Evolutionary conservation across 2,329 filamentous ascomycete genomes (phyloP), one percentile per base, ranked within the genome.

Genomic region (Gnomoniopsis sp.): DNA sequence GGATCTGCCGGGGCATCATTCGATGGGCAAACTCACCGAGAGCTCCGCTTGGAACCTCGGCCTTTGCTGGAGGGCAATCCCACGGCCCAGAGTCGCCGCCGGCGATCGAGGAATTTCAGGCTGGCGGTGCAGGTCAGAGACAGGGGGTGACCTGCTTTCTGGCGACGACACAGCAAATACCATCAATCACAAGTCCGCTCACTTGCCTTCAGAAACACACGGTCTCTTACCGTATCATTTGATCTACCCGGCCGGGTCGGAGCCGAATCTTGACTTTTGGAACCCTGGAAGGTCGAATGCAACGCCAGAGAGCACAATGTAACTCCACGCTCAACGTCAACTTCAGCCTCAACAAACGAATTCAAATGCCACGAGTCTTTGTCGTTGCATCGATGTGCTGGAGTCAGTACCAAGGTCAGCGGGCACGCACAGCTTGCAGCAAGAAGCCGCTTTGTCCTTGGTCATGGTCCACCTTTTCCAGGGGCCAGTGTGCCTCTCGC

Each of bases 301-400:
- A 52, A 52, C 49, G 38, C 49, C 38, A 52, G 23, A 15, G n/a
- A 52, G 11, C 38, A 22, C 21, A 17, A 43, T 52, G 36, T 43
- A 43, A 52, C 49, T 52, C 49, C 41, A 52, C 17, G 12, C 26
- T 52, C 49, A 21, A 52, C n/a, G 49, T 43, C 52, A 11, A 47
- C 41, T 30, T 54, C 23, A 47, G 49, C 49, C 49, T 52, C 49
- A 52, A 14, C 22, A 26, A 22, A 34, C 49, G 36, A 43, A 41
- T 21, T 22, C 26, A 15, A 41, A 17, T 11, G 4, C 52, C 23
- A 54, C 41, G 52, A 54, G 41, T 47, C 26, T 14, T n/a, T 21
- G 38, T 34, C 43, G 43, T 54, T 47, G 52, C 52, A 54, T 38
- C 52, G 6, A 34, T 36, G 26, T 3, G 52, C 47, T 26, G 52